These are phyloP conservation scores for Sisymbrium altissimum DNA, from an alignment of 345 rosid species.

Conservation along the genomic window DNA sequence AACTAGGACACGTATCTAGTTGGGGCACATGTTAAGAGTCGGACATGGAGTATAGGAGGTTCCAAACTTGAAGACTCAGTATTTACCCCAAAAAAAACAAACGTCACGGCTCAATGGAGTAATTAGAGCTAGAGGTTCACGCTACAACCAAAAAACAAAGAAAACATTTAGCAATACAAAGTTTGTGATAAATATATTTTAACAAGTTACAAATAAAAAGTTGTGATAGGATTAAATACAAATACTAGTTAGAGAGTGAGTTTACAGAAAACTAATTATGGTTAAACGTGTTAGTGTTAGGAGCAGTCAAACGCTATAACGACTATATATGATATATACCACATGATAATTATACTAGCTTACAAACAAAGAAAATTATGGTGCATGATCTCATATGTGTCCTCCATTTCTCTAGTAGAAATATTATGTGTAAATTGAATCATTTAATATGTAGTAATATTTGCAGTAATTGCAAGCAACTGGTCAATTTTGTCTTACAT, in stretches of 20 bases:
- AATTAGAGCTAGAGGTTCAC: not conserved
- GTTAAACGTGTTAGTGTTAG: too few relatives aligned
- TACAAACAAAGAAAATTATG: not conserved
- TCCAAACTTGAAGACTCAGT: not conserved
- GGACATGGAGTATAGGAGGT: slow-evolving; percentile 7
- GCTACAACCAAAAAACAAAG: not conserved
- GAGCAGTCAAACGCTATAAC: not conserved
- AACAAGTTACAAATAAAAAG: too few relatives aligned
- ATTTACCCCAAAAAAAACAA: not conserved
- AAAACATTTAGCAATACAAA: not conserved
- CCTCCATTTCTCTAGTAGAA: not conserved
- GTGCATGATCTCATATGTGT: slow-evolving; percentile 2
- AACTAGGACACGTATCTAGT: slow-evolving; percentile 28
- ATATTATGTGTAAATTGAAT: not conserved
- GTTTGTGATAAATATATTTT: too few relatives aligned
- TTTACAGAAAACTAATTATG: too few relatives aligned
- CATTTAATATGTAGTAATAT: not conserved
- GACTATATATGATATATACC: not conserved
- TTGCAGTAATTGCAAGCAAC: not conserved
- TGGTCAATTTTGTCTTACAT: slow-evolving; percentile 18
- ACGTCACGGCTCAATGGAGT: slow-evolving; percentile 1
- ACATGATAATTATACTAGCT: not conserved
- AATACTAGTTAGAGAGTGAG: too few relatives aligned
- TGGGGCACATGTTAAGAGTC: slow-evolving; percentile 9
- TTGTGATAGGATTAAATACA: too few relatives aligned